Evolutionary conservation across 192 early-diverging fungal species (phyloP), one percentile per base, ranked within the genome.

Genomic region (Spizellomyces punctatus): DNA sequence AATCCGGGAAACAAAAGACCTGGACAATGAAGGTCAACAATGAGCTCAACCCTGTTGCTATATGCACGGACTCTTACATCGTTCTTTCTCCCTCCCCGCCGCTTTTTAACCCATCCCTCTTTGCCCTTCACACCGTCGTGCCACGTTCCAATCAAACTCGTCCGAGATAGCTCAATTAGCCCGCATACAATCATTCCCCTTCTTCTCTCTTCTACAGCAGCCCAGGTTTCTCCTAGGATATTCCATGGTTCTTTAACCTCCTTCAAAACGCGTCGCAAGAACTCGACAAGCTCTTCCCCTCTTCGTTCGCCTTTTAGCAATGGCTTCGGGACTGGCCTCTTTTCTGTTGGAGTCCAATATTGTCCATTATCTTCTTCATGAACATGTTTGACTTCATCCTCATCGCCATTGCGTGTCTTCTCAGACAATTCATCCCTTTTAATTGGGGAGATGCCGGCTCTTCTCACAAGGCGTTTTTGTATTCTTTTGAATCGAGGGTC

Each of bases 1-100:
- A 69, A 63, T 75, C 73, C 5, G 73, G 73, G 44, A 75, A 68
- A 50, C 64, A 75, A 41, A 75, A 67, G 46, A 75, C 72, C 59
- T 61, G 12, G 27, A 36, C 0, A 55, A n/a, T 16, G 19, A 55
- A 0, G 54, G 54, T n/a, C 16, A 55, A 19, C 27, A 36, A 36
- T 36, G 27, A 36, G 27, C 27, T 36, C 27, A 36, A 36, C 27
- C 0, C 27, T 36, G 27, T 36, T 36, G 27, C 27, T 2, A 36
- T 0, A 36, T 36, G 1, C 27, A 36, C 27, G 14, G 59, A 61
- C 14, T 19, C 59, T 19, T 22, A 61, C 64, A 56, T 75, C 73
- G 55, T 75, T 75, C 49, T 75, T 75, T 3, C 73, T 57, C 8
- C 73, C 73, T 8, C 73, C 73, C 36, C 73, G 56, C 6, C 73